Conservation (phyloP, 1,139 yeast genomes). For the Scheffersomyces insectosa region DNA sequence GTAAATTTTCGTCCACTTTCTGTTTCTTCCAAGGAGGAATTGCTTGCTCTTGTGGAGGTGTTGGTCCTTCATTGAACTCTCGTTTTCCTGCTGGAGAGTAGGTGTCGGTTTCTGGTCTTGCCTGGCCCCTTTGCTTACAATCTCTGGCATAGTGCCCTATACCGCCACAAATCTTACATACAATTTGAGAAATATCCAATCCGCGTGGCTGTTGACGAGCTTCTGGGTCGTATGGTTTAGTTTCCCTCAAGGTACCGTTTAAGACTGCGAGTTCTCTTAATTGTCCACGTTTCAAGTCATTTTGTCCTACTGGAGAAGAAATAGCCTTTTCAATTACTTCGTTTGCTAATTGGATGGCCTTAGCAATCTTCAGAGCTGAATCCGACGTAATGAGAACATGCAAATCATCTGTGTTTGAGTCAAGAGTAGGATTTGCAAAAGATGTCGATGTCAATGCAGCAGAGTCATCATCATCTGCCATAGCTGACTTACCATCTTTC, state of each 20-base stretch:
- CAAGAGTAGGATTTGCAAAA: constrained; percentile 25
- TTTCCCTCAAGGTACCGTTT: constrained; percentile 90
- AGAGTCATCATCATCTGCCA: constrained; percentile 23
- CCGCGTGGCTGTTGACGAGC: constrained; percentile 40
- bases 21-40: constrained; percentile 16
- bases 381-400: constrained; percentile 91
- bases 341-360: constrained; percentile 74
- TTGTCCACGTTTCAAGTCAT: constrained; percentile 88
- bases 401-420: constrained; percentile 60
- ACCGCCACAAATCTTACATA: constrained; percentile 78
- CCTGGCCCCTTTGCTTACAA: constrained; percentile 47
- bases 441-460: constrained; percentile 18
- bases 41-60: background rate
- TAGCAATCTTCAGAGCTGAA: constrained; percentile 70
- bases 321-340: constrained; percentile 81
- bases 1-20: constrained; percentile 10
- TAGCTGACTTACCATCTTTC: constrained; percentile 77
- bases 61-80: background rate
- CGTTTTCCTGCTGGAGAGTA: background rate
- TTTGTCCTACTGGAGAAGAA: constrained; percentile 88
- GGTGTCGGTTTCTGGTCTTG: constrained; percentile 1
- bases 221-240: constrained; percentile 70
- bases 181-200: constrained; percentile 56
- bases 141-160: constrained; percentile 89
- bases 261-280: constrained; percentile 87